Percentiles rank a stretch among this genome's conserved stretches.
Conservation (phyloP, 441 rosid genomes). For the Pelargonium australe region DNA sequence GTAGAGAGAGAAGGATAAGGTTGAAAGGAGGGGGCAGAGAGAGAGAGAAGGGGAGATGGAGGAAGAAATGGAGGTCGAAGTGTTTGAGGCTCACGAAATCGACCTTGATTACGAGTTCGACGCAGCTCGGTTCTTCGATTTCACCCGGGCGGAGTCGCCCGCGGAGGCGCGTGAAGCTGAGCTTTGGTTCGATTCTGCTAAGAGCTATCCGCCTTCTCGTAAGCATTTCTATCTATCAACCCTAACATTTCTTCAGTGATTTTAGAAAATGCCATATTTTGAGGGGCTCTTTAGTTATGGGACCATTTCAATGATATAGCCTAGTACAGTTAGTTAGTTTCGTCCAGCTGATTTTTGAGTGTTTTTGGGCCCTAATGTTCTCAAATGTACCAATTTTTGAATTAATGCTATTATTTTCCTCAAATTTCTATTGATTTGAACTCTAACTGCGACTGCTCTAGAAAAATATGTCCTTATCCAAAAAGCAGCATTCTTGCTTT, state of each 20-base stretch:
- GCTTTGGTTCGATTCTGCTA: conserved; percentile 67
- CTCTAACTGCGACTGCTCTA: not conserved
- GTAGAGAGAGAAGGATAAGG: conserved; percentile 14
- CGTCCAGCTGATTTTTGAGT: conserved; percentile 1
- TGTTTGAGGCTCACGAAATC: conserved; percentile 55
- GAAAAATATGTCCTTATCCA: not conserved
- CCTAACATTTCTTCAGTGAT: conserved; percentile 12
- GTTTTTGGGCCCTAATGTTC: not conserved
- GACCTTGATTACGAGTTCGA: conserved; percentile 86
- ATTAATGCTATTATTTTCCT: not conserved
- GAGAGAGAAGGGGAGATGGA: conserved; percentile 42
- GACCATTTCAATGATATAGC: not conserved
- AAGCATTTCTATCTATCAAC: conserved; percentile 26
- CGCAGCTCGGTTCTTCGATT: conserved; percentile 74
- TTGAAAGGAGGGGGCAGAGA: conserved; percentile 19
- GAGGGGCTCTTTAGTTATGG: not conserved
- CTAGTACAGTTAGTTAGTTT: not conserved
- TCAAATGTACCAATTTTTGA: not conserved
- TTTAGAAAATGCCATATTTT: not conserved
- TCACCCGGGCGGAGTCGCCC: conserved; percentile 53
- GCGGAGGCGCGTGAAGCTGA: conserved; percentile 62
- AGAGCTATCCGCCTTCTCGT: conserved; percentile 79
- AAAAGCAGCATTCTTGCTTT: not conserved
- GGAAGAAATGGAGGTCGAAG: conserved; percentile 43
- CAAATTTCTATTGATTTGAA: not conserved